phyloP scores from a whole-genome alignment of 306 rosid species.

The Cucurbita pepo region DNA sequence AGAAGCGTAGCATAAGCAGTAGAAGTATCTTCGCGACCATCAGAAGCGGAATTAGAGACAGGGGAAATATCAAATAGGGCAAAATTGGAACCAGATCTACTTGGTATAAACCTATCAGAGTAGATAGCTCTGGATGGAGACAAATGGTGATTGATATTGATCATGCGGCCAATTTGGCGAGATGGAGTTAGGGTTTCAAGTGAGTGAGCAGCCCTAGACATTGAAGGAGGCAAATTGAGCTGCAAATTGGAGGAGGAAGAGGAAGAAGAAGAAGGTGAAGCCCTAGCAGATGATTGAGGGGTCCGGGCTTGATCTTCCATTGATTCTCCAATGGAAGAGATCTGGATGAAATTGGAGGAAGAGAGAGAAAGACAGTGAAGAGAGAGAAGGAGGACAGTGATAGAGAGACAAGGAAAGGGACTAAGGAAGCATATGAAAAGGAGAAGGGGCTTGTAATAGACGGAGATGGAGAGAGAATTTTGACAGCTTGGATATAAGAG shows the following conservation, averaged over 20 bases:
- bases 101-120: conserved; percentile 87
- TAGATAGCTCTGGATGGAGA: conserved; percentile 79
- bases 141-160: conserved; percentile 48
- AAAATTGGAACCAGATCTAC: conserved; percentile 75
- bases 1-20: conserved; percentile 56
- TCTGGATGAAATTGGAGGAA: neutral
- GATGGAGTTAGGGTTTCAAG: conserved; percentile 32
- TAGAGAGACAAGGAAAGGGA: neutral
- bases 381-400: neutral
- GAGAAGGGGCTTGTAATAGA: neutral
- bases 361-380: neutral
- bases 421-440: neutral
- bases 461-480: neutral
- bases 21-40: conserved; percentile 51
- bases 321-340: neutral
- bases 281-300: conserved; percentile 15
- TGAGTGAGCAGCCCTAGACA: conserved; percentile 19
- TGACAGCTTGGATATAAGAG: neutral
- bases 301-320: conserved; percentile 34
- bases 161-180: conserved; percentile 58
- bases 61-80: conserved; percentile 41
- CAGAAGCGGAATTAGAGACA: conserved; percentile 18
- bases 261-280: conserved; percentile 4
- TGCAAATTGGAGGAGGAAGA: conserved; percentile 12
- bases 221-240: conserved; percentile 26